Conservation (phyloP, 1,284 basidiomycete genomes). For the Puccinia novopanici region DNA sequence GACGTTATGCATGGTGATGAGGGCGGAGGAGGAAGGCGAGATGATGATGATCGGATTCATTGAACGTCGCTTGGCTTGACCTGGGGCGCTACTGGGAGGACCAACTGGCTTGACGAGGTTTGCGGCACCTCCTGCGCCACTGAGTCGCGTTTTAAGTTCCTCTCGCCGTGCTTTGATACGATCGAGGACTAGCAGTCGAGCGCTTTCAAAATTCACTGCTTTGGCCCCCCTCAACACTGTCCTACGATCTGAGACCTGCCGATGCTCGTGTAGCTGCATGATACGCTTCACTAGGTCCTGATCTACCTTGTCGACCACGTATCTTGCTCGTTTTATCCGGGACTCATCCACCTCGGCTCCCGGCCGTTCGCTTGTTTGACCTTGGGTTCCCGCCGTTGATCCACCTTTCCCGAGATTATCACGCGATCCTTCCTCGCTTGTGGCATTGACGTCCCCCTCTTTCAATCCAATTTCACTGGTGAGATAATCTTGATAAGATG, state of each 20-base stretch:
- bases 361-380: slow-evolving; percentile 59
- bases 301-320: slow-evolving; percentile 75
- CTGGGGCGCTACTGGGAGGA: slow-evolving; percentile 21
- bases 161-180: slow-evolving; percentile 75
- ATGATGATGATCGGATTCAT: slow-evolving; percentile 88
- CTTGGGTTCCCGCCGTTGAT: neutral
- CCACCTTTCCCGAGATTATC: slow-evolving; percentile 58
- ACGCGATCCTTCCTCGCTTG: slow-evolving; percentile 69
- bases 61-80: slow-evolving; percentile 52
- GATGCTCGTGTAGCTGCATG: slow-evolving; percentile 60
- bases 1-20: slow-evolving; percentile 98
- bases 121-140: slow-evolving; percentile 54
- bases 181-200: slow-evolving; percentile 68
- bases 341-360: slow-evolving; percentile 66
- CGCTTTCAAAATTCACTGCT: slow-evolving; percentile 72
- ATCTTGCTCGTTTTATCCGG: slow-evolving; percentile 63
- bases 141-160: slow-evolving; percentile 64
- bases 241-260: slow-evolving; percentile 68
- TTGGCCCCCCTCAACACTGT: slow-evolving; percentile 72
- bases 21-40: slow-evolving; percentile 87
- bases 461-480: slow-evolving; percentile 50
- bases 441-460: slow-evolving; percentile 32
- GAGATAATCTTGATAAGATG: slow-evolving; percentile 40
- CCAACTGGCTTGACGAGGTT: slow-evolving; percentile 36
- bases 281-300: slow-evolving; percentile 80